phyloP scores from a whole-genome alignment of 352 stramenopile genomes.

The Nothophytophthora sp. region DNA sequence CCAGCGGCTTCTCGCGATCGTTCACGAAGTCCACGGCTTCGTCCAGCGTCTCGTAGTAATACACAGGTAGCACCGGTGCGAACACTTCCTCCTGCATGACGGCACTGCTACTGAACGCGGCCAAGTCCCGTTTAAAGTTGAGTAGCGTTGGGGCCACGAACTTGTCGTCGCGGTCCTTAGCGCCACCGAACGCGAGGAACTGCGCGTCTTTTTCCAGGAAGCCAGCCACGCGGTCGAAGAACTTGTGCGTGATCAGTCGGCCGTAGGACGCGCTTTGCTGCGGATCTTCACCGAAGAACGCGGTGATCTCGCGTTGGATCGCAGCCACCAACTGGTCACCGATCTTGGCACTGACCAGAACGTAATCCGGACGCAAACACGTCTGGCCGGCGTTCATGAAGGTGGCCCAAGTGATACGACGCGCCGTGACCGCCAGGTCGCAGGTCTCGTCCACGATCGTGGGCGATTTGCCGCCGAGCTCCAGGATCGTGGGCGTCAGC shows the following conservation, averaged over 20 bases:
- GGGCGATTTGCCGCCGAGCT: conserved; percentile 94
- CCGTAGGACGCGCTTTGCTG: conserved; percentile 51
- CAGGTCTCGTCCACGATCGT: conserved; percentile 77
- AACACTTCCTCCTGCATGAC: conserved; percentile 96
- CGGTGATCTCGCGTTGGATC: conserved; percentile 35
- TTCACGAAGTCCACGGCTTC: conserved; percentile 49
- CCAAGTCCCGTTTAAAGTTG: conserved; percentile 74
- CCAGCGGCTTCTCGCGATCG: conserved; percentile 68
- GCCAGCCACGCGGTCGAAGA: conserved; percentile 44
- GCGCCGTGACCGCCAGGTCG: conserved; percentile 54
- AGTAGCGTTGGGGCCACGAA: conserved; percentile 91
- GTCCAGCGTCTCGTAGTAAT: conserved; percentile 65
- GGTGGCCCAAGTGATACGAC: conserved; percentile 86
- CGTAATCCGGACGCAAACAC: conserved; percentile 95
- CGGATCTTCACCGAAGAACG: conserved; percentile 63
- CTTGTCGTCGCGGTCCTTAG: conserved; percentile 60
- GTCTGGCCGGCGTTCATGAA: conserved; percentile 93
- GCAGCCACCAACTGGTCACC: conserved; percentile 51
- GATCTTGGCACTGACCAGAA: conserved; percentile 83
- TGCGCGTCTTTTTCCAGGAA: conserved; percentile 67
- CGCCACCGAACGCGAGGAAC: conserved; percentile 57
- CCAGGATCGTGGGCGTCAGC: conserved; percentile 93
- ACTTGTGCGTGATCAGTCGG: conserved; percentile 66
- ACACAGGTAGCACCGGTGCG: conserved; percentile 93
- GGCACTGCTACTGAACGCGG: conserved; percentile 49